These are phyloP conservation scores for Candida glucosophila DNA, from an alignment of 1,139 yeast species.

Conservation along the genomic window DNA sequence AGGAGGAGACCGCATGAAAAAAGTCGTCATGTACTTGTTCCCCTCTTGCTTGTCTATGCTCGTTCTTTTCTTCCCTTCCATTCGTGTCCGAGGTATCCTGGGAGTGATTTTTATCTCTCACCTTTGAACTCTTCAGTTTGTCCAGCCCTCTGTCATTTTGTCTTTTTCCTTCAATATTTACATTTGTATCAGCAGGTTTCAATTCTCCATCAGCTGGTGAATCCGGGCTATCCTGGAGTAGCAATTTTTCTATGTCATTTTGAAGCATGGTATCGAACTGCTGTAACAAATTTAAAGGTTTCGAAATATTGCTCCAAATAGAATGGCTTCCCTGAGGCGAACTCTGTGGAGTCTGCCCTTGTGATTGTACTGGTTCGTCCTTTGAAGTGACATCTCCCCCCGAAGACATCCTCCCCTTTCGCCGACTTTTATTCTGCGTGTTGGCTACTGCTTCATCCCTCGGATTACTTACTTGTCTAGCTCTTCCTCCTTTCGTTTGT, in stretches of 20 bases:
- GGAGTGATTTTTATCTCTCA: neutral
- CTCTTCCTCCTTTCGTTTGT: slow-evolving; percentile 6
- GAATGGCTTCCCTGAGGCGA: slow-evolving; percentile 9
- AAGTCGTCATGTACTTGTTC: slow-evolving; percentile 21
- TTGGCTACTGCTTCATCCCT: slow-evolving; percentile 28
- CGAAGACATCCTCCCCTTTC: slow-evolving; percentile 14
- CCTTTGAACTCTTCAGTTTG: too few species aligned
- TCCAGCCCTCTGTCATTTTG: slow-evolving; percentile 2
- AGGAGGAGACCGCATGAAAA: slow-evolving; percentile 34
- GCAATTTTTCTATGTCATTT: slow-evolving; percentile 53
- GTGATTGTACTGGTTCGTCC: neutral
- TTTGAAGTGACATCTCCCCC: slow-evolving; percentile 4
- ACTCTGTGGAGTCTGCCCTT: slow-evolving; percentile 6
- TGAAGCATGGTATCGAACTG: slow-evolving; percentile 63
- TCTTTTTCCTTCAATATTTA: slow-evolving; percentile 17
- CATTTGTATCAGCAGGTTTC: slow-evolving; percentile 9
- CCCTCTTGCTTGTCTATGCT: neutral
- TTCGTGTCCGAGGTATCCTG: too few species aligned
- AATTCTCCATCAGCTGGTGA: neutral
- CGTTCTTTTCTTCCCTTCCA: too few species aligned
- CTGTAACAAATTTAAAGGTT: slow-evolving; percentile 55
- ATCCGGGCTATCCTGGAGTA: slow-evolving; percentile 10
- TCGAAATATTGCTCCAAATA: slow-evolving; percentile 36
- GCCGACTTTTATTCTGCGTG: slow-evolving; percentile 22
- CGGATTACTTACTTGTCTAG: slow-evolving; percentile 20